phyloP scores from a whole-genome alignment of 345 rosid species.

The Cardiospermum halicacabum region DNA sequence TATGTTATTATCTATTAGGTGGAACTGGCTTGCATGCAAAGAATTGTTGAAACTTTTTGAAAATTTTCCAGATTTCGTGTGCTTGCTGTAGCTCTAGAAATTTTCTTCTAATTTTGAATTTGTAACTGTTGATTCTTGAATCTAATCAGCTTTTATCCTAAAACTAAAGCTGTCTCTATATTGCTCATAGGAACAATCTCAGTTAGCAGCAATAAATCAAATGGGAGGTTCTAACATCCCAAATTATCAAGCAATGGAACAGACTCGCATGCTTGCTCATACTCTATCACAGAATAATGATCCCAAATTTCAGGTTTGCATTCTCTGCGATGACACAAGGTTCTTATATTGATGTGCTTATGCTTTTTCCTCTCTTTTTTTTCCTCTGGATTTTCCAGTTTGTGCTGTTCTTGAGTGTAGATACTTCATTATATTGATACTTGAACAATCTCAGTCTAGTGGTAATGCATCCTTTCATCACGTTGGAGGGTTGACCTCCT shows the following conservation, averaged over 20 bases:
- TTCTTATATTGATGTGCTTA: slow-evolving; percentile 8
- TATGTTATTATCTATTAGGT: not conserved
- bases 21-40: not conserved
- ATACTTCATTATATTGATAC: not conserved
- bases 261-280: slow-evolving; percentile 92
- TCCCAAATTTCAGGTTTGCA: slow-evolving; percentile 91
- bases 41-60: not conserved
- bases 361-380: no score
- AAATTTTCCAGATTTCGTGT: not conserved
- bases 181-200: slow-evolving; percentile 58
- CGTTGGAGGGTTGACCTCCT: no score
- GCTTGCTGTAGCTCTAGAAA: not conserved
- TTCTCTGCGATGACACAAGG: slow-evolving; percentile 3
- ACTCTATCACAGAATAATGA: slow-evolving; percentile 83
- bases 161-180: not conserved
- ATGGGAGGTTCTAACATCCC: slow-evolving; percentile 58
- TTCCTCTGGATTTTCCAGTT: not conserved
- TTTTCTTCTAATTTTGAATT: not conserved
- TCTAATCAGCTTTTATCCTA: not conserved
- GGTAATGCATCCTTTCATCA: not conserved
- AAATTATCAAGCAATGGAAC: slow-evolving; percentile 88
- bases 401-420: not conserved
- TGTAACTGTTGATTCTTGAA: not conserved
- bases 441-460: not conserved
- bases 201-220: slow-evolving; percentile 53